Evolutionary conservation across 352 stramenopile genomes (phyloP), one percentile per base, ranked within the genome.

Genomic region (Globisporangium nagaii): DNA sequence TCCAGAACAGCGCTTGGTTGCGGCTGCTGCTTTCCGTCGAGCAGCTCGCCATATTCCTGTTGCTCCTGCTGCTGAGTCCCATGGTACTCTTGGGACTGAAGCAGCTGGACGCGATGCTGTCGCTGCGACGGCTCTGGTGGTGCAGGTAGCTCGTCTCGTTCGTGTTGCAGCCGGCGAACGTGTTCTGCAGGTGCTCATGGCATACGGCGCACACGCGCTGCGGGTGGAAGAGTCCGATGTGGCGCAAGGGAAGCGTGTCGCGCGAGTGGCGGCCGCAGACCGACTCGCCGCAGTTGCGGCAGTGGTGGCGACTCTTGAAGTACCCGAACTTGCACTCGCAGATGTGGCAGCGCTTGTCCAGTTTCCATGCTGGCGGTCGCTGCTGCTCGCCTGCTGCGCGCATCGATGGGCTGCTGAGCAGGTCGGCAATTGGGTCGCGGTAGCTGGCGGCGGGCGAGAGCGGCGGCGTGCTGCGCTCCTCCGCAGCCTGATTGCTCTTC

Each of bases 291-390:
- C 85, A 95, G 56, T 82, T 87, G 34, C 85, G 65, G 60, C 85
- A 95, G 55, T 95, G 85, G 60, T 95, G 85, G 24, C 83, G 75
- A 20, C 74, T 74, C 57, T 73, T 71, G 20, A 96, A 78, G 56
- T 93, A 83, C 3, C 75, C 74, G 45, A 96, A 96, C 53, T 81
- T 85, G 17, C 57, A 65, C 11, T 72, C 59, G 65, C 86, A 96
- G 25, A 86, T 57, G 36, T 81, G 53, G 61, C 86, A 96, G 27
- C 56, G 63, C 35, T 71, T 71, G 13, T 57, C 63, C 9, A 87
- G 60, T n/a, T 78, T 79, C 79, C 90, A 93, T 50, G 50, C 35
- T 5, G 70, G 73, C 35, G 63, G 65, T 35, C 19, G 62, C 37
- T 51, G 68, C 60, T 63, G 49, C 39, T 39, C 7, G 53, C 64